These are phyloP conservation scores for Syzygium oleosum DNA, from an alignment of 345 rosid species.

Conservation along the genomic window DNA sequence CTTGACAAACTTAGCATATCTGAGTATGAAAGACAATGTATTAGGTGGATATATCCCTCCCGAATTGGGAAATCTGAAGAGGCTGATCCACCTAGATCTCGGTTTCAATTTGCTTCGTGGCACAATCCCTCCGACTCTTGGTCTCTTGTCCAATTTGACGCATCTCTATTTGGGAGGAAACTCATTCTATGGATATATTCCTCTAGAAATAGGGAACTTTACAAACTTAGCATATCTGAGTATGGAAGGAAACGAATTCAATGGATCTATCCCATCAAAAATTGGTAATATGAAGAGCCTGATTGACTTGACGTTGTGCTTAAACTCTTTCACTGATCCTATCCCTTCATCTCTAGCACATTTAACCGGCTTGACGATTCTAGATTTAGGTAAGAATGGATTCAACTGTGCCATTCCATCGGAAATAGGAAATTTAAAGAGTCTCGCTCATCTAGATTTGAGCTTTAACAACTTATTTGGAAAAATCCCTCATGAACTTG, in stretches of 20 bases:
- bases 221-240: not conserved
- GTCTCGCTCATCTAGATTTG: not conserved
- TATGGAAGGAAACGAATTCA: no score
- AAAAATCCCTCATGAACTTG: not conserved
- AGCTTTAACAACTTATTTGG: not conserved
- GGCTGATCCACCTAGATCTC: not conserved
- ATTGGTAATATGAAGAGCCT: not conserved
- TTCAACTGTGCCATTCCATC: not conserved
- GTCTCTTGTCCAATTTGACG: rapidly evolving
- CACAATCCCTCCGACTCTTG: not conserved
- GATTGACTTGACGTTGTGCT: not conserved
- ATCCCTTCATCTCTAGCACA: not conserved
- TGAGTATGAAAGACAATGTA: no score
- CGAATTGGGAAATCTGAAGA: no score
- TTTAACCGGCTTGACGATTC: rapidly evolving
- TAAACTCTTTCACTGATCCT: not conserved
- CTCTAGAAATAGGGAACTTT: not conserved
- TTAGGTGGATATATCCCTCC: no score
- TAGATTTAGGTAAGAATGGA: not conserved
- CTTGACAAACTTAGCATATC: rapidly evolving
- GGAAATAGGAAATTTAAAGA: not conserved
- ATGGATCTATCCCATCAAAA: not conserved
- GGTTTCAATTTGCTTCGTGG: not conserved
- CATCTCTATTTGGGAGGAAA: not conserved
- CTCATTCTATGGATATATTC: not conserved